Conservation (phyloP, 345 rosid species). For the Isatis tinctoria region DNA sequence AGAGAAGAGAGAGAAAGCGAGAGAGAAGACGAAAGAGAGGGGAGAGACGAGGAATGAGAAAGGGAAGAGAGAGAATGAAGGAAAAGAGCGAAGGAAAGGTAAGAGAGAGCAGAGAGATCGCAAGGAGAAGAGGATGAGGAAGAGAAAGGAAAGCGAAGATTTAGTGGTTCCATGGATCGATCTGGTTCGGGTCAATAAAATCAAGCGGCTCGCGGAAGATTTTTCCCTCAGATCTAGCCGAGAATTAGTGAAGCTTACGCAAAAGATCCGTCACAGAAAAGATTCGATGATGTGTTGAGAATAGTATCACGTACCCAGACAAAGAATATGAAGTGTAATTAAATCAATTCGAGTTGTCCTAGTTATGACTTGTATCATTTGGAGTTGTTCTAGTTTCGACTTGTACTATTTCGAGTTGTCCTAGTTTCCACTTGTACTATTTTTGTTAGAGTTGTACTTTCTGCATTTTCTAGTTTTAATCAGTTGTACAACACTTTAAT, state of each 20-base stretch:
- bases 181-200: conserved; percentile 43
- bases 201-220: not conserved
- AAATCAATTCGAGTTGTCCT: too few species aligned
- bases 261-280: conserved; percentile 12
- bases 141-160: conserved; percentile 33
- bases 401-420: too few species aligned
- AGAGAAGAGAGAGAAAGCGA: conserved; percentile 40
- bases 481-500: too few species aligned
- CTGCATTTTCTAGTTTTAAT: too few species aligned
- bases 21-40: conserved; percentile 48
- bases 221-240: not conserved
- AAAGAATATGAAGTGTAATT: too few species aligned
- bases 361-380: too few species aligned
- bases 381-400: too few species aligned
- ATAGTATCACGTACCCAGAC: too few species aligned
- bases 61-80: conserved; percentile 60
- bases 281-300: not conserved
- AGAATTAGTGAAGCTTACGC: conserved; percentile 1
- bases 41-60: conserved; percentile 51
- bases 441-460: too few species aligned
- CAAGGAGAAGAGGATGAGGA: conserved; percentile 29
- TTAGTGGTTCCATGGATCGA: conserved; percentile 25
- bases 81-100: conserved; percentile 45
- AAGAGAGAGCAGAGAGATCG: conserved; percentile 36
- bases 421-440: too few species aligned